phyloP scores from a whole-genome alignment of 306 rosid species.

The Quercus robur region DNA sequence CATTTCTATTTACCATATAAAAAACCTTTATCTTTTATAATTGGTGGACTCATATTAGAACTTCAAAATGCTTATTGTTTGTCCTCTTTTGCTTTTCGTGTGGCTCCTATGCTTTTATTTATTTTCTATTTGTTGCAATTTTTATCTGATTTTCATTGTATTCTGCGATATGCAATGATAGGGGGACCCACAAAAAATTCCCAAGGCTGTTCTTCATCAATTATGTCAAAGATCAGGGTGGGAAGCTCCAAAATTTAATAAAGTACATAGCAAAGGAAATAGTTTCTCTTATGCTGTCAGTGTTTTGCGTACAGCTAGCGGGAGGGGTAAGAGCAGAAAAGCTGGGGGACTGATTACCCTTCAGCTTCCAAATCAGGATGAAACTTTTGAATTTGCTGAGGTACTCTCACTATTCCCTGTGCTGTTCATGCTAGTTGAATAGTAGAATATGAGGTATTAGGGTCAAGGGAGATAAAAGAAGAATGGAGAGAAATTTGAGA shows the following conservation, averaged over 20 bases:
- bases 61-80: background rate
- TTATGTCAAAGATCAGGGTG: slow-evolving; percentile 92
- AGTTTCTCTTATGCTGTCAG: slow-evolving; percentile 63
- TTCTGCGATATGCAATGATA: slow-evolving; percentile 24
- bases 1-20: background rate
- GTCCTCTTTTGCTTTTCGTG: background rate
- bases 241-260: slow-evolving; percentile 94
- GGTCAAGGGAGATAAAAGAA: no score
- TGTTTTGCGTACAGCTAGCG: slow-evolving; percentile 84
- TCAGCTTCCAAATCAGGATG: slow-evolving; percentile 80
- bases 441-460: no score
- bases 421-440: background rate
- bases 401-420: slow-evolving; percentile 38
- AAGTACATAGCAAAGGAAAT: slow-evolving; percentile 56
- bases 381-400: slow-evolving; percentile 71
- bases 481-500: no score
- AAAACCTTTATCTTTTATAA: background rate
- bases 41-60: background rate
- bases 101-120: slow-evolving; percentile 3
- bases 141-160: slow-evolving; percentile 14
- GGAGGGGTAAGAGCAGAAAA: slow-evolving; percentile 91
- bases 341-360: slow-evolving; percentile 87
- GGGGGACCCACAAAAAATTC: slow-evolving; percentile 89
- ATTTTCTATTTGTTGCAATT: slow-evolving; percentile 3
- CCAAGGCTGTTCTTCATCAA: slow-evolving; percentile 95